Conservation (phyloP, 1,284 basidiomycete species). For the Moesziomyces sp. region DNA sequence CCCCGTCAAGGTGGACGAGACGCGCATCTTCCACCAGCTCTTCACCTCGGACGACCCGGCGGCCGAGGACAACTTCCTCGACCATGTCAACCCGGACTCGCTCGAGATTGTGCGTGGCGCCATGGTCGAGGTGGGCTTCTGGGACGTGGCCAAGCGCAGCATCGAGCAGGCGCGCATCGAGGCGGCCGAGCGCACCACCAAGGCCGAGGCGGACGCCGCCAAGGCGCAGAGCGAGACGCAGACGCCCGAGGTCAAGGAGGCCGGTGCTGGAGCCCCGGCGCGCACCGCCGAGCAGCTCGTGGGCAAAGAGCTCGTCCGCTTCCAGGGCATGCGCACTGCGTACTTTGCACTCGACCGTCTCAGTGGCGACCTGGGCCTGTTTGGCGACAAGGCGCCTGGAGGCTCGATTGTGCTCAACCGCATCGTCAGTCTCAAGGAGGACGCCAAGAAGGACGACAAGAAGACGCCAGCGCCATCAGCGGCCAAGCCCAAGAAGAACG, state of each 20-base stretch:
- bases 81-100: constrained; percentile 82
- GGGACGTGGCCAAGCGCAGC: constrained; percentile 79
- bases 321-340: constrained; percentile 94
- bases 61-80: constrained; percentile 77
- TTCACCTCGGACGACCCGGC: constrained; percentile 95
- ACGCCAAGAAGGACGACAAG: constrained; percentile 68
- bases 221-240: constrained; percentile 35
- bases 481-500: constrained; percentile 16
- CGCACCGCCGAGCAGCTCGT: constrained; percentile 80
- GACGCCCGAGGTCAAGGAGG: constrained; percentile 13
- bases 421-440: constrained; percentile 95
- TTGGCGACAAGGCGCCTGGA: constrained; percentile 72
- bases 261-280: constrained; percentile 43
- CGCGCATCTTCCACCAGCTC: constrained; percentile 88
- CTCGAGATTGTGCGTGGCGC: constrained; percentile 82
- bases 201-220: constrained; percentile 69
- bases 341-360: constrained; percentile 96
- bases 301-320: constrained; percentile 91
- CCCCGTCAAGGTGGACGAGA: constrained; percentile 87
- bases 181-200: constrained; percentile 72
- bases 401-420: constrained; percentile 89
- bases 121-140: constrained; percentile 90
- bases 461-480: constrained; percentile 7
- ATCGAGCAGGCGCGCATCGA: constrained; percentile 77
- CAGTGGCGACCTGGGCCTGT: constrained; percentile 44